phyloP scores from a whole-genome alignment of 1,139 yeast species.

The Yamadazyma sp. region DNA sequence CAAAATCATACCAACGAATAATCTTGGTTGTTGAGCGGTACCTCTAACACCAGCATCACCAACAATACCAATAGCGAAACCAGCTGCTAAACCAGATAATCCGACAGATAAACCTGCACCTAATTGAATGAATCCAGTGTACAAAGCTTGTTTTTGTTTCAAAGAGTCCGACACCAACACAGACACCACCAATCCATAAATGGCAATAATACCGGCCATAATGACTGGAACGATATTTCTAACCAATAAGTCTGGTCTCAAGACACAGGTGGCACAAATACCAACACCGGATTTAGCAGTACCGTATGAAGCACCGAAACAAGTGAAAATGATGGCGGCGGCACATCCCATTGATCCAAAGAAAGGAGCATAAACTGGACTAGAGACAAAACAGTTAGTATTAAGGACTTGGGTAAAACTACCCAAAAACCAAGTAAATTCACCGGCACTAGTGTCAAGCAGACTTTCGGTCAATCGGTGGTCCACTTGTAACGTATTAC shows the following conservation, averaged over 20 bases:
- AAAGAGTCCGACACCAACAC: slow-evolving; percentile 91
- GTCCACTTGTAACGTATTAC: too few species aligned
- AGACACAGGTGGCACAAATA: slow-evolving; percentile 96
- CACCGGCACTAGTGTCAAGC: too few species aligned
- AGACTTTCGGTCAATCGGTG: too few species aligned
- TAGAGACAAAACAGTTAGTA: slow-evolving; percentile 28
- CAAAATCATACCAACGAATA: slow-evolving; percentile 91
- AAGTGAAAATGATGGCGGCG: slow-evolving; percentile 96
- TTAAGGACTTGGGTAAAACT: neutral
- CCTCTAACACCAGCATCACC: slow-evolving; percentile 99
- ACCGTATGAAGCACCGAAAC: slow-evolving; percentile 99
- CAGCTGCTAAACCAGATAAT: slow-evolving; percentile 94
- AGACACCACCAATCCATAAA: slow-evolving; percentile 96
- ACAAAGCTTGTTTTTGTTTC: slow-evolving; percentile 87
- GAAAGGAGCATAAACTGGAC: slow-evolving; percentile 88
- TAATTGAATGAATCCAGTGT: slow-evolving; percentile 96
- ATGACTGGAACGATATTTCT: slow-evolving; percentile 92
- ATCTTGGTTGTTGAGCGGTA: slow-evolving; percentile 93
- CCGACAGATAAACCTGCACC: slow-evolving; percentile 99
- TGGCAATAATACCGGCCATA: slow-evolving; percentile 99
- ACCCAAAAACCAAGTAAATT: too few species aligned
- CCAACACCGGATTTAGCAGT: slow-evolving; percentile 99
- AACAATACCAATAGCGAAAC: slow-evolving; percentile 97
- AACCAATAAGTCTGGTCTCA: slow-evolving; percentile 94
- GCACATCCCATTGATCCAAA: slow-evolving; percentile 99